A percentile compares a stretch with the other conserved stretches of the same genome.
These are phyloP conservation scores for Sphaerobolus stellatus DNA, from an alignment of 1,284 basidiomycete genomes.

Conservation along the genomic window DNA sequence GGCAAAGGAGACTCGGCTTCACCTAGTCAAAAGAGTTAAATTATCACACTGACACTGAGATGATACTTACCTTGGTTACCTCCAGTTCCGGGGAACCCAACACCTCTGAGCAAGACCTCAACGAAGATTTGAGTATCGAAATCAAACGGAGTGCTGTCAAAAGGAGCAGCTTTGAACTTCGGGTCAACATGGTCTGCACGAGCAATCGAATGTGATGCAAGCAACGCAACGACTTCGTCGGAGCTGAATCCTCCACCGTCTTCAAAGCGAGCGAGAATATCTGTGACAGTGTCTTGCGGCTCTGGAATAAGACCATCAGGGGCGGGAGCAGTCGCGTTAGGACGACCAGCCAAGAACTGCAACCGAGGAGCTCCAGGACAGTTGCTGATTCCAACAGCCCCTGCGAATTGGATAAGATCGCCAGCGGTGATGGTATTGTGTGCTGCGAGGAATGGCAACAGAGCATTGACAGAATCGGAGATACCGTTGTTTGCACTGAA, in stretches of 20 bases:
- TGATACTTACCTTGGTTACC: background rate
- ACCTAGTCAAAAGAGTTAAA: background rate
- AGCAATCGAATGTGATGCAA: conserved; percentile 17
- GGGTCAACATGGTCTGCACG: conserved; percentile 19
- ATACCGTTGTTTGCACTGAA: conserved; percentile 25
- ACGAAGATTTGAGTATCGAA: conserved; percentile 21
- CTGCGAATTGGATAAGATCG: conserved; percentile 41
- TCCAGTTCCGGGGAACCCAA: conserved; percentile 10
- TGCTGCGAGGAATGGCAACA: conserved; percentile 2
- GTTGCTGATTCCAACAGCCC: conserved; percentile 29
- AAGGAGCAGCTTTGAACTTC: conserved; percentile 13
- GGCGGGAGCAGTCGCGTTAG: conserved; percentile 19
- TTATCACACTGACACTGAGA: background rate
- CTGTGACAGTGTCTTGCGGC: conserved; percentile 12
- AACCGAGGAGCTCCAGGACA: conserved; percentile 21
- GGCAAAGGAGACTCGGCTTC: conserved; percentile 18
- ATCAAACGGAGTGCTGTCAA: conserved; percentile 24
- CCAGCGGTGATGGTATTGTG: conserved; percentile 5
- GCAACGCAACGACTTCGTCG: conserved; percentile 13
- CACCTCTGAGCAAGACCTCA: conserved; percentile 16
- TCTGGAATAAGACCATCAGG: conserved; percentile 17
- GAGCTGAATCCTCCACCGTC: conserved; percentile 16
- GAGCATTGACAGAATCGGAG: conserved; percentile 1
- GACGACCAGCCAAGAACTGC: conserved; percentile 18
- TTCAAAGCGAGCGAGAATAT: conserved; percentile 16